Conservation (phyloP, 2,329 filamentous ascomycete species). For the Emergomyces orientalis region DNA sequence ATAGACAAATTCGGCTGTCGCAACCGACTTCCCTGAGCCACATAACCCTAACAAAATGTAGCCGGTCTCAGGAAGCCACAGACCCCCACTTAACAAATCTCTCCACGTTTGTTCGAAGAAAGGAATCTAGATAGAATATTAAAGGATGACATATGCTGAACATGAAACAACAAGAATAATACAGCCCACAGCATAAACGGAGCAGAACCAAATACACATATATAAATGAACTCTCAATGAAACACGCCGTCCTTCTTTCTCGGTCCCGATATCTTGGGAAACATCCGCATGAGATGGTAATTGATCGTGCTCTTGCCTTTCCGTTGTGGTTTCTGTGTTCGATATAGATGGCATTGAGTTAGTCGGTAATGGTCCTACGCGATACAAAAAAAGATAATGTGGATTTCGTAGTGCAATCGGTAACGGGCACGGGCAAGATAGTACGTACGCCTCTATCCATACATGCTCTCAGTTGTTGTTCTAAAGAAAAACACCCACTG, state of each 20-base stretch:
- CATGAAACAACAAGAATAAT: not conserved
- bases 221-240: conserved; percentile 19
- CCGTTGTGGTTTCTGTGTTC: conserved; percentile 44
- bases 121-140: not conserved
- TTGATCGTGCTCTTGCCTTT: conserved; percentile 74
- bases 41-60: too few relatives aligned
- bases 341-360: conserved; percentile 6
- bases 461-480: conserved; percentile 53
- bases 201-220: not conserved
- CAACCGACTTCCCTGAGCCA: not conserved
- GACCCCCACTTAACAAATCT: not conserved
- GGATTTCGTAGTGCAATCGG: not conserved
- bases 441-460: conserved; percentile 71
- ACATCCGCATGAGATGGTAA: conserved; percentile 74
- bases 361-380: not conserved
- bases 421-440: not conserved
- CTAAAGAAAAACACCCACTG: conserved; percentile 51
- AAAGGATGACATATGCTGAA: not conserved
- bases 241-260: conserved; percentile 51
- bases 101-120: not conserved
- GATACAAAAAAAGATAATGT: not conserved
- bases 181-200: not conserved
- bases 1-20: not conserved
- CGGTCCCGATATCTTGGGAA: conserved; percentile 61
- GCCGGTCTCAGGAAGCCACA: not conserved